Conservation (phyloP, 176 grass and related monocot genomes). For the Pharus latifolius region DNA sequence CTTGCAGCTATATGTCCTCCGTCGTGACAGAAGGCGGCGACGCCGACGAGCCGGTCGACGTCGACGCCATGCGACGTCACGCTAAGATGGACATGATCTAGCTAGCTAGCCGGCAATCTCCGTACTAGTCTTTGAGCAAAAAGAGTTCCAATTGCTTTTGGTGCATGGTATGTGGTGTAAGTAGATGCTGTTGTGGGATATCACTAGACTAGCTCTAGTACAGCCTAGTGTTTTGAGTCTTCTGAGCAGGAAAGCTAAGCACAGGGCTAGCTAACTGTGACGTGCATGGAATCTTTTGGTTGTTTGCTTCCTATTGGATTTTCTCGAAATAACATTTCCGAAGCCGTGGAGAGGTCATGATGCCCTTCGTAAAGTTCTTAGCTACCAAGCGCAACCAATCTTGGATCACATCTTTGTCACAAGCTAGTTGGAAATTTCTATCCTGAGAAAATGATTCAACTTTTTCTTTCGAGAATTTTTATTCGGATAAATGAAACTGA, state of each 20-base stretch:
- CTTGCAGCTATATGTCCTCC: constrained; percentile 61
- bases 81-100: constrained; percentile 20
- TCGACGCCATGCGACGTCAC: constrained; percentile 4
- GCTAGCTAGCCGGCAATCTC: not conserved
- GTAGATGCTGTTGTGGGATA: not conserved
- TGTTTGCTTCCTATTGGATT: constrained; percentile 43
- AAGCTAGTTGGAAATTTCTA: not conserved
- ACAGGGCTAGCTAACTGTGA: not conserved
- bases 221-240: not conserved
- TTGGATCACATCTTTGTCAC: constrained; percentile 4
- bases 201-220: not conserved
- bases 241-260: constrained; percentile 2
- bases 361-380: constrained; percentile 28
- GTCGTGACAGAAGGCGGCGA: constrained; percentile 50
- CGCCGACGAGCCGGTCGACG: constrained; percentile 7
- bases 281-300: constrained; percentile 49
- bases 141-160: not conserved
- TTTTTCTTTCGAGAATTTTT: no score
- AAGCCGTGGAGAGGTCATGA: constrained; percentile 12
- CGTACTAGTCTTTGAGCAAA: not conserved
- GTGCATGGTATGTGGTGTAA: not conserved
- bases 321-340: constrained; percentile 4
- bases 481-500: no score
- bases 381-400: not conserved
- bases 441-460: no score